phyloP scores from a whole-genome alignment of 345 rosid species.

The Eucalyptus rudis region DNA sequence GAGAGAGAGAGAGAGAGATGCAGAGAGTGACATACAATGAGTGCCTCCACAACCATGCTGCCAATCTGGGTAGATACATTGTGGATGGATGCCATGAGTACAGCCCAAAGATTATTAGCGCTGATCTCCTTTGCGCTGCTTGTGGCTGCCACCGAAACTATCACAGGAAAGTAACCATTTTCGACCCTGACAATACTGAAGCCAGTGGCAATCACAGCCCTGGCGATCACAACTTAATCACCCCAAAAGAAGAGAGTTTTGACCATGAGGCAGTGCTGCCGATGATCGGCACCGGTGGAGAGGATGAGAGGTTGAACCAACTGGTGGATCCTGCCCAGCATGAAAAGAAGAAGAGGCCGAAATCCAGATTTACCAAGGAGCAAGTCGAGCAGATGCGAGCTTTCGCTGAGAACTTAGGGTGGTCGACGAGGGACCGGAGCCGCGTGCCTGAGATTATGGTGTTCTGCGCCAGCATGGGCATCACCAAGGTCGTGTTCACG shows the following conservation, averaged over 20 bases:
- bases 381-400: neutral
- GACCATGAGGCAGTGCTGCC: neutral
- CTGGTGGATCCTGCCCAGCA: neutral
- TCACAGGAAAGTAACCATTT: neutral
- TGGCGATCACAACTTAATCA: neutral
- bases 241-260: neutral
- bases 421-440: neutral
- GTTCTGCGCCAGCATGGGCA: neutral
- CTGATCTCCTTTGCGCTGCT: neutral
- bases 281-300: neutral
- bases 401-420: neutral
- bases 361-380: neutral
- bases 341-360: neutral
- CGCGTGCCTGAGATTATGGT: neutral
- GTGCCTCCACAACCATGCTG: neutral
- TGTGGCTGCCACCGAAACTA: neutral
- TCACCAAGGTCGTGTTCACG: neutral
- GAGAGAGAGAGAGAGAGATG: neutral
- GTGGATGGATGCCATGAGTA: neutral
- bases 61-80: neutral
- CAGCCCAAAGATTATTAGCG: neutral
- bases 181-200: neutral
- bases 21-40: neutral
- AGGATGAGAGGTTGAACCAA: neutral
- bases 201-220: neutral